Evolutionary conservation across 225 moss, liverwort and hornwort species (phyloP), one percentile per base, ranked within the genome.

Genomic region (Sphagnum contortum): DNA sequence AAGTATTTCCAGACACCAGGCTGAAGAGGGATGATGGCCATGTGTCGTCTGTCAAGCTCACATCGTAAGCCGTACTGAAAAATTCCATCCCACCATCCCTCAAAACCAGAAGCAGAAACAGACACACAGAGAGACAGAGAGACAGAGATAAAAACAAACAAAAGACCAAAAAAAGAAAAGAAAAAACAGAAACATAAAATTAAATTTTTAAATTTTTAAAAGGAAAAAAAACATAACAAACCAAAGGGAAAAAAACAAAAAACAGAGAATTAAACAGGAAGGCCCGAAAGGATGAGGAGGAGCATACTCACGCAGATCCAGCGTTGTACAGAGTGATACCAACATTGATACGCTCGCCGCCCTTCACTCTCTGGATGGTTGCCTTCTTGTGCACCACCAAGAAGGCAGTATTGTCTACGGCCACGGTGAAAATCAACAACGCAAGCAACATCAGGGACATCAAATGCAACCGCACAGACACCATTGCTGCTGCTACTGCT

Each of bases 41-140:
- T 8, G 77, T 83, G 58, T 87, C 83, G 56, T 87, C 87, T 48
- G 72, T 87, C 77, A 87, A 74, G 44, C 62, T 80, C 61, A 87
- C 83, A 72, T 87, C 87, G 65, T 87, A 87, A 5, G 87, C 87
- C 57, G 87, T 74, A 59, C 87, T 87, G 77, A 46, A 73, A 73
- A 63, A 50, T 49, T 6, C 48, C 70, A 65, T 29, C 1, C 29
- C 29, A 29, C 29, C 29, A 29, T 29, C 29, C 29, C 29, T 29
- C 29, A 29, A 29, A 29, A 29, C 29, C 29, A 29, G 29, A 29
- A 29, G 29, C 29, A 29, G 29, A 29, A 1, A 29, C 29, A 29
- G 29, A 29, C 0, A 29, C 0, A 29, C 29, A 29, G 29, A 29
- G 29, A 29, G n/a, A n/a, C n/a, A n/a, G n/a, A n/a, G n/a, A n/a